Evolutionary conservation across 1,284 basidiomycete species (phyloP).

Genomic region (Ganoderma leucocontextum): DNA sequence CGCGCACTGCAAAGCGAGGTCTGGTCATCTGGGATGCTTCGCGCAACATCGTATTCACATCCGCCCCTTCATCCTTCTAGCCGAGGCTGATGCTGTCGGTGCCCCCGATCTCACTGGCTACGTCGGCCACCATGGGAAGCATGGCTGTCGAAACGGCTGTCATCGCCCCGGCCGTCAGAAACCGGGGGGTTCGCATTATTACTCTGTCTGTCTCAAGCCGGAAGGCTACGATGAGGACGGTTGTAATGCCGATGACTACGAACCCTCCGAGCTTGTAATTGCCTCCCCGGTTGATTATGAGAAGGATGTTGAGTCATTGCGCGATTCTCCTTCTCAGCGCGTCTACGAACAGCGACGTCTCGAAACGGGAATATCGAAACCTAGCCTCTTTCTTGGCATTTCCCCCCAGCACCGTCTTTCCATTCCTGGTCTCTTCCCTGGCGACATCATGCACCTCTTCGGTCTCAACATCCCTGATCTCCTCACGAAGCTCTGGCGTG

Average conservation of each 20-base stretch:
- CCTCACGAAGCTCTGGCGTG: conserved; percentile 9
- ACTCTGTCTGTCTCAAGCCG: conserved; percentile 19
- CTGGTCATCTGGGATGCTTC: conserved; percentile 34
- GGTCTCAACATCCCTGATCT: conserved; percentile 36
- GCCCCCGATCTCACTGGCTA: conserved; percentile 42
- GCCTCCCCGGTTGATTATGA: neutral
- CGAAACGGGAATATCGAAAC: conserved; percentile 36
- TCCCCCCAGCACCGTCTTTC: conserved; percentile 11
- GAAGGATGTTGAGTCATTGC: neutral
- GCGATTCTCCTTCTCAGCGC: conserved; percentile 16
- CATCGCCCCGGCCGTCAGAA: conserved; percentile 44
- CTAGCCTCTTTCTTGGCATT: conserved; percentile 32
- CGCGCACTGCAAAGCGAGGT: conserved; percentile 34
- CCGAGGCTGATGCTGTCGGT: conserved; percentile 34
- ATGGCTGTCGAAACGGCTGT: conserved; percentile 46
- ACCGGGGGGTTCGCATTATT: conserved; percentile 43
- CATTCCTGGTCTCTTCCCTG: conserved; percentile 30
- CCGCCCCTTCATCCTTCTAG: conserved; percentile 21
- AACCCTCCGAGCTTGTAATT: neutral
- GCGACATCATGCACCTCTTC: conserved; percentile 43
- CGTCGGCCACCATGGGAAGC: conserved; percentile 44
- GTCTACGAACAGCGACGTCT: conserved; percentile 25
- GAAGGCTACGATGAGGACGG: neutral
- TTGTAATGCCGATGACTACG: conserved; percentile 18
- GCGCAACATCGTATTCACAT: neutral